phyloP scores from a whole-genome alignment of 805 yeast species.

The Yamadazyma insecticola region DNA sequence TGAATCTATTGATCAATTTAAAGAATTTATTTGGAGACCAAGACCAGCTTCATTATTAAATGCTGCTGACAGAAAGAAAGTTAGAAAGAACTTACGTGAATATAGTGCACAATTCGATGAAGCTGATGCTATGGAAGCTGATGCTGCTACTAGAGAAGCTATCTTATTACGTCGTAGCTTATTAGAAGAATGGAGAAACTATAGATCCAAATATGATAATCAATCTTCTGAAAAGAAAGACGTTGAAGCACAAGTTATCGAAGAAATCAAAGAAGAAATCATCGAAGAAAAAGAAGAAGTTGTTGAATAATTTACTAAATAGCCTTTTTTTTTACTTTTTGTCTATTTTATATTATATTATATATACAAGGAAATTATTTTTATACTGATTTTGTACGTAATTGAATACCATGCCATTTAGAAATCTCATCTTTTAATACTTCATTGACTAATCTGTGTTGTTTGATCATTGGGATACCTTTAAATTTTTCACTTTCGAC shows the following conservation, averaged over 20 bases:
- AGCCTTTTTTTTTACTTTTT: neutral
- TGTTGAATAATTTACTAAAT: constrained; percentile 35
- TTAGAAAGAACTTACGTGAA: constrained; percentile 83
- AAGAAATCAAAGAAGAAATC: constrained; percentile 75
- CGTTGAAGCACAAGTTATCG: constrained; percentile 51
- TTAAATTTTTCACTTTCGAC: constrained; percentile 71
- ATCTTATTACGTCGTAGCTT: constrained; percentile 78
- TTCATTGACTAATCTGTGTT: constrained; percentile 85
- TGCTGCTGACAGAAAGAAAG: constrained; percentile 80
- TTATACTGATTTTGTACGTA: constrained; percentile 52
- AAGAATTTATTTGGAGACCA: constrained; percentile 94
- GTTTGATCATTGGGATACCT: constrained; percentile 81
- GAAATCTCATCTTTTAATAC: constrained; percentile 77
- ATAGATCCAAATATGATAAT: constrained; percentile 50
- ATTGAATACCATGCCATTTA: constrained; percentile 93
- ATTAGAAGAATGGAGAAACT: constrained; percentile 80
- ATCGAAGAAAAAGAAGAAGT: constrained; percentile 70
- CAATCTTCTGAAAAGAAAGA: constrained; percentile 39
- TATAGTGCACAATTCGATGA: constrained; percentile 93
- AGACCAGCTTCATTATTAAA: constrained; percentile 79
- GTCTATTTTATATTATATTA: constrained; percentile 1
- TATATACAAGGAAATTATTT: neutral
- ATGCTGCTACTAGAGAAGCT: constrained; percentile 84
- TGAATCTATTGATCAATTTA: constrained; percentile 77
- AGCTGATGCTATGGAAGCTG: constrained; percentile 92